A percentile compares a stretch with the other conserved stretches of the same genome.
Evolutionary conservation across 768 basidiomycete genomes (phyloP).

Genomic region (Candolleomyces eurysporus): DNA sequence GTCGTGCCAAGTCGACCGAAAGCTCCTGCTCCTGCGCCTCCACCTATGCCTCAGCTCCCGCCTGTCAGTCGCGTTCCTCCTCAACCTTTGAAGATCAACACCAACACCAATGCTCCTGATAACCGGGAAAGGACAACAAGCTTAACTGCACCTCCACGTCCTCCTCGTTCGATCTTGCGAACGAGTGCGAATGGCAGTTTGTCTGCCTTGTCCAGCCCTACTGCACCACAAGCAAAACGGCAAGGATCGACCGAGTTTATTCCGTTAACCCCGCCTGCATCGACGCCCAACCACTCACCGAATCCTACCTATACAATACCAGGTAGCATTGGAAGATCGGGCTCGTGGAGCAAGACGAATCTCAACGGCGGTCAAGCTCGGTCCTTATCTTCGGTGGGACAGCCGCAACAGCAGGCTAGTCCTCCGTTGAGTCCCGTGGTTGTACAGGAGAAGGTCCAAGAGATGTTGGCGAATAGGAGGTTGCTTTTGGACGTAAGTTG

Average conservation of each 20-base stretch:
- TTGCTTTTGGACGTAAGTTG: constrained; percentile 38
- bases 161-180: constrained; percentile 21
- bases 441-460: constrained; percentile 18
- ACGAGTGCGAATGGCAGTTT: constrained; percentile 8
- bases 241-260: constrained; percentile 1
- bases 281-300: neutral
- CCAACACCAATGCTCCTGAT: neutral
- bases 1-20: neutral
- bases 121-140: neutral
- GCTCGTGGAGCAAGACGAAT: neutral
- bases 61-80: neutral
- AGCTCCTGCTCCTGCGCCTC: neutral
- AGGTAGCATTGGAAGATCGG: neutral
- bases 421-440: neutral
- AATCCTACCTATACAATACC: neutral
- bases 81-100: neutral
- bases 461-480: constrained; percentile 26
- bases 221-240: neutral
- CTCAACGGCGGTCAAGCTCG: neutral
- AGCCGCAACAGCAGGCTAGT: neutral
- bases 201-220: neutral
- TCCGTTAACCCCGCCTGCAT: constrained; percentile 12
- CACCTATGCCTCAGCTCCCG: neutral
- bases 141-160: constrained; percentile 12
- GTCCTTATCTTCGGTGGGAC: neutral